Evolutionary conservation across 345 rosid species (phyloP).

Genomic region (Rhodomyrtus tomentosa): DNA sequence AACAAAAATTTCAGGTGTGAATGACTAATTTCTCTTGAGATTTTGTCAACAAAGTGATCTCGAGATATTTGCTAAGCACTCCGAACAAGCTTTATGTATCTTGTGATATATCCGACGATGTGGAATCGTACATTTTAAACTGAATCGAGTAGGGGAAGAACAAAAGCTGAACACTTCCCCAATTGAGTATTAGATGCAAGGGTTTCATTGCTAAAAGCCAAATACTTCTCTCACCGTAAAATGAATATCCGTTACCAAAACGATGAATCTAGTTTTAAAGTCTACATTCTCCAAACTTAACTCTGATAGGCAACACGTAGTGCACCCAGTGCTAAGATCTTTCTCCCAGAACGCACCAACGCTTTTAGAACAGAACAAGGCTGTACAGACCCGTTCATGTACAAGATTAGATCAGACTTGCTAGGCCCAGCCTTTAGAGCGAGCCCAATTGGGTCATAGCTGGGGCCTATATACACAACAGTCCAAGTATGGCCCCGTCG

Average conservation of each 20-base stretch:
- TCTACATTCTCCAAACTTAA: neutral
- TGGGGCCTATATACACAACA: neutral
- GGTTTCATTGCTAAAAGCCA: neutral
- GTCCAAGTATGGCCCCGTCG: neutral
- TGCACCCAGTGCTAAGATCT: neutral
- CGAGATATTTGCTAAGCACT: neutral
- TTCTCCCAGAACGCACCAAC: neutral
- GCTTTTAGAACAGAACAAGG: neutral
- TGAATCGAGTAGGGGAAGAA: too few relatives aligned
- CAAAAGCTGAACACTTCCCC: too few relatives aligned
- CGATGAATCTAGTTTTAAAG: neutral
- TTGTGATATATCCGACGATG: neutral
- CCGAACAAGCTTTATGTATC: neutral
- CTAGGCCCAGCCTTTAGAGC: neutral
- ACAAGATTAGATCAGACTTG: neutral
- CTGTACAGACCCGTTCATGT: neutral
- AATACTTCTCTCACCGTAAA: neutral
- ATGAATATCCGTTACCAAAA: neutral
- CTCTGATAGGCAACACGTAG: neutral
- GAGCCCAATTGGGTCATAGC: neutral
- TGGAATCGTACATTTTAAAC: neutral
- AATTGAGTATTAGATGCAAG: neutral
- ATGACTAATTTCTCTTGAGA: neutral
- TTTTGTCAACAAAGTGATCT: neutral
- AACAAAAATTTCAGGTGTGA: neutral